Evolutionary conservation across 352 stramenopile species (phyloP).

Genomic region (Phytophthora europaea): DNA sequence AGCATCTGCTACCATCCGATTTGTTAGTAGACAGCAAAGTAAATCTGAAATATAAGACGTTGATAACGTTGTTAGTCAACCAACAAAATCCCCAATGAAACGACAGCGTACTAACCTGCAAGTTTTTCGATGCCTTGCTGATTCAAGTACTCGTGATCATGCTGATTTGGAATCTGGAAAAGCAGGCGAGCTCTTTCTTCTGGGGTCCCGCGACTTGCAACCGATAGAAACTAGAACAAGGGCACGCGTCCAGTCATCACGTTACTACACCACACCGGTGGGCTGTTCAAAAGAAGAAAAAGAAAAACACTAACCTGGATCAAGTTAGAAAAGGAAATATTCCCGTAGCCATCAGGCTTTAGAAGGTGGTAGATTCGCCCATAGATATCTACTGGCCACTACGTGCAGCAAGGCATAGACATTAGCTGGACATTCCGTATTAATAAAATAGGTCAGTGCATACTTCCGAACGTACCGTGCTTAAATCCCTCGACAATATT

Average conservation of each 20-base stretch:
- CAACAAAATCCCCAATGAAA: neutral
- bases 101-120: conserved; percentile 42
- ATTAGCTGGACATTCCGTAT: neutral
- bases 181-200: conserved; percentile 68
- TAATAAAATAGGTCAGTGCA: neutral
- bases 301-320: conserved; percentile 50
- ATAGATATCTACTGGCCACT: conserved; percentile 61
- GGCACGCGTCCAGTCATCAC: conserved; percentile 4
- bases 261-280: neutral
- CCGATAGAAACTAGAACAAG: conserved; percentile 47
- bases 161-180: conserved; percentile 54
- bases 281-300: neutral
- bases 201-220: conserved; percentile 45
- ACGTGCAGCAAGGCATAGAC: conserved; percentile 8
- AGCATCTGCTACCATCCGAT: conserved; percentile 44
- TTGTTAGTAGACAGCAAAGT: conserved; percentile 58
- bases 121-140: conserved; percentile 52
- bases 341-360: conserved; percentile 66
- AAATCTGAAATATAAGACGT: conserved; percentile 43
- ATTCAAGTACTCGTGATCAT: conserved; percentile 43
- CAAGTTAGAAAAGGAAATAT: conserved; percentile 71
- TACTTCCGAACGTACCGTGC: conserved; percentile 35
- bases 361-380: conserved; percentile 57
- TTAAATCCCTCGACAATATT: conserved; percentile 62
- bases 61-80: neutral